Conservation (phyloP, 257 asterid genomes). For the Gentiana straminea region DNA sequence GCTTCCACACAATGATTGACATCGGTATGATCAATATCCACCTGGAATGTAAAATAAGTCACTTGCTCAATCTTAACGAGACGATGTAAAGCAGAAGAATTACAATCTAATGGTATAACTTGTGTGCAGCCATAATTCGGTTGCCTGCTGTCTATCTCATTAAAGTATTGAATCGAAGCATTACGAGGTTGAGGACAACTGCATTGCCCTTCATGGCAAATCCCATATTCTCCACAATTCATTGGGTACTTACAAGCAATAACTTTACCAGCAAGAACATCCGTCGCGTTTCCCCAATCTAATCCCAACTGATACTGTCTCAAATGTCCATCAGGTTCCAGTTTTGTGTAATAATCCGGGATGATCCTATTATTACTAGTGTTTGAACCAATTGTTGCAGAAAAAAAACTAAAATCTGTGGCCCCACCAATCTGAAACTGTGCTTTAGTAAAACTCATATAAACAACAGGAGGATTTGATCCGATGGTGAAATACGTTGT, state of each 20-base stretch:
- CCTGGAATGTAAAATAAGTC: no score
- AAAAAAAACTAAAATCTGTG: conserved; percentile 14
- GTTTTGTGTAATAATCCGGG: neutral
- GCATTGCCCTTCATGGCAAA: conserved; percentile 1
- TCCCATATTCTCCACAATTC: conserved; percentile 4
- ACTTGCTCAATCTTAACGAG: conserved; percentile 21
- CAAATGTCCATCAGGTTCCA: conserved; percentile 3
- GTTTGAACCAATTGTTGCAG: no score
- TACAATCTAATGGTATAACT: conserved; percentile 34
- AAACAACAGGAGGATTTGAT: conserved; percentile 67
- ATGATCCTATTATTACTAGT: no score
- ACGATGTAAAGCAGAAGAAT: conserved; percentile 25
- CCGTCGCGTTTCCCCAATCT: neutral
- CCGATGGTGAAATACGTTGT: conserved; percentile 55
- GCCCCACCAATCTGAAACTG: neutral
- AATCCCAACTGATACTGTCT: neutral
- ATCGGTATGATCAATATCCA: no score
- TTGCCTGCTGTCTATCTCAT: no score
- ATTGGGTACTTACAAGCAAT: neutral
- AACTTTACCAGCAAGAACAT: neutral
- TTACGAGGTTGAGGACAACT: neutral
- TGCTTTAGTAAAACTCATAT: neutral
- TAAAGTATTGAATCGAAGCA: no score
- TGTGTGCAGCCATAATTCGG: conserved; percentile 22
- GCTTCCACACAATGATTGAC: conserved; percentile 39